Evolutionary conservation across 345 rosid species (phyloP).

Genomic region (Hibiscus trionum): DNA sequence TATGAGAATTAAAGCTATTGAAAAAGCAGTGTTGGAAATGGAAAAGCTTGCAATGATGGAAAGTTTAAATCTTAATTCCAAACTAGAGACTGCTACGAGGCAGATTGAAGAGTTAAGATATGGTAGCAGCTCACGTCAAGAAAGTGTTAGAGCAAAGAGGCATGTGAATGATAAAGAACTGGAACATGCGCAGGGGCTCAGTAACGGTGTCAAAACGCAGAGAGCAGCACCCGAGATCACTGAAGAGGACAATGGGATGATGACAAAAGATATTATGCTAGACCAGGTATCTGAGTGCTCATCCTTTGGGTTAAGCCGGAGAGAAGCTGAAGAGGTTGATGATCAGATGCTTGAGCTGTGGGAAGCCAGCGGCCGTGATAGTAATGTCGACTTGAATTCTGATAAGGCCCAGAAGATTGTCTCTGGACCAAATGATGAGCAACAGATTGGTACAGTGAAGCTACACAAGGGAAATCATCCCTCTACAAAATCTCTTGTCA

Average conservation of each 20-base stretch:
- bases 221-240: slow-evolving; percentile 37
- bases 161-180: slow-evolving; percentile 21
- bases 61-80: slow-evolving; percentile 37
- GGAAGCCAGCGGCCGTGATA: slow-evolving; percentile 37
- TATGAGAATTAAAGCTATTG: slow-evolving; percentile 54
- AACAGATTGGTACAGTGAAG: slow-evolving; percentile 18
- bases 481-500: slow-evolving; percentile 29
- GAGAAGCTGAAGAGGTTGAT: slow-evolving; percentile 44
- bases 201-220: slow-evolving; percentile 28
- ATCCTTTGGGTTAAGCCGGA: slow-evolving; percentile 55
- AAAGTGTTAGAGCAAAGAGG: slow-evolving; percentile 26
- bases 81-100: slow-evolving; percentile 46
- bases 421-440: slow-evolving; percentile 1
- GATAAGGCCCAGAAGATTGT: slow-evolving; percentile 20
- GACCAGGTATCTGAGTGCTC: slow-evolving; percentile 88
- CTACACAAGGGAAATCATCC: slow-evolving; percentile 31
- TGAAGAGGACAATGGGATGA: slow-evolving; percentile 45
- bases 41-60: slow-evolving; percentile 48
- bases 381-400: slow-evolving; percentile 39
- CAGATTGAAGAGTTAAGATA: slow-evolving; percentile 45
- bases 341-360: slow-evolving; percentile 48
- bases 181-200: background rate
- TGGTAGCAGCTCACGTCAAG: slow-evolving; percentile 19
- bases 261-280: slow-evolving; percentile 88
- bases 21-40: slow-evolving; percentile 47